phyloP scores from a whole-genome alignment of 2,329 filamentous ascomycete species.

The Colletotrichum destructivum region DNA sequence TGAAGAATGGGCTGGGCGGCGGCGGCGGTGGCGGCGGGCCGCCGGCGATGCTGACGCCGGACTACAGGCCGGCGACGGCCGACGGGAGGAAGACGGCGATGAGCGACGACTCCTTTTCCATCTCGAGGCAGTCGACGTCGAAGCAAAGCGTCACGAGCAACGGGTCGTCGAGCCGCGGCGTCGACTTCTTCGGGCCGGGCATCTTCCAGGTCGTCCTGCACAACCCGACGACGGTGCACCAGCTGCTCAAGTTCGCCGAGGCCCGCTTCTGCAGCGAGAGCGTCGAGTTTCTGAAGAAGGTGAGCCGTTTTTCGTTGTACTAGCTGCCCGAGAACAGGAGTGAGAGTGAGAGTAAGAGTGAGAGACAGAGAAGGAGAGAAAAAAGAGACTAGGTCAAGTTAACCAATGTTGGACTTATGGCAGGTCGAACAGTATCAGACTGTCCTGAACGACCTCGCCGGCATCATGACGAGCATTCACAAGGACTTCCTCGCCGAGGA shows the following conservation, averaged over 20 bases:
- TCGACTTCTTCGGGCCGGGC: conserved; percentile 65
- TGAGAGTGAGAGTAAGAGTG: no score
- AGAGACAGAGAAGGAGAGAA: no score
- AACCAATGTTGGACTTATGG: not conserved
- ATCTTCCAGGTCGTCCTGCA: conserved; percentile 66
- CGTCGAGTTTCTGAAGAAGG: conserved; percentile 68
- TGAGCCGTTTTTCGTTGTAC: conserved; percentile 48
- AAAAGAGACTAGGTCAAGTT: conserved; percentile 47
- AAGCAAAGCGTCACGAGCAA: conserved; percentile 34
- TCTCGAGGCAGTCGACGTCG: conserved; percentile 35
- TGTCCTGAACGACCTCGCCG: conserved; percentile 56
- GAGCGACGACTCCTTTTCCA: conserved; percentile 32
- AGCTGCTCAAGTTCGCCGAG: conserved; percentile 64
- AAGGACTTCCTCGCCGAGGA: conserved; percentile 47
- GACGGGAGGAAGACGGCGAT: not conserved
- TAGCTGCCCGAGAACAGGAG: no score
- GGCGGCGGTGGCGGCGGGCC: no score
- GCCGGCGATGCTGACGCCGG: conserved; percentile 14
- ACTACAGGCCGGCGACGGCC: conserved; percentile 1
- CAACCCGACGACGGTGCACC: conserved; percentile 62
- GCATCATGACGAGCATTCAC: conserved; percentile 55
- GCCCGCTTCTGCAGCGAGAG: conserved; percentile 63
- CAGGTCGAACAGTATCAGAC: conserved; percentile 61
- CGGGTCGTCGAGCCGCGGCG: conserved; percentile 46
- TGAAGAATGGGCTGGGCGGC: not conserved